These are phyloP conservation scores for Colletotrichum lindemuthianum DNA, from an alignment of 2,329 filamentous ascomycete genomes.

Conservation along the genomic window DNA sequence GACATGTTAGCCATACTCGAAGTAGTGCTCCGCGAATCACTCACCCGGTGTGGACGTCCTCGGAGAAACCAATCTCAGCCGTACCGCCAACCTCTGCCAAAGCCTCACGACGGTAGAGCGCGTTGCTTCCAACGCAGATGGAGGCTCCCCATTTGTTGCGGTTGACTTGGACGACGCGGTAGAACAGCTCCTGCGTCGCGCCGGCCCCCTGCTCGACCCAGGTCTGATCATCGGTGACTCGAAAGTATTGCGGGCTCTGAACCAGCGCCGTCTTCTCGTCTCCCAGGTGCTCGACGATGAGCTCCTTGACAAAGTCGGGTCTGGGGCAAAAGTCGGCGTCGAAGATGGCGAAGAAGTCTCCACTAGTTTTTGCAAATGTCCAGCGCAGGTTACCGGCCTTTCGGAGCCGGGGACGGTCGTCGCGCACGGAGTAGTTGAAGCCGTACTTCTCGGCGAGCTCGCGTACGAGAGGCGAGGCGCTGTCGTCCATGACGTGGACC, in stretches of 20 bases:
- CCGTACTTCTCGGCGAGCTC: conserved; percentile 45
- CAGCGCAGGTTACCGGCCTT: conserved; percentile 55
- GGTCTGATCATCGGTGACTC: conserved; percentile 49
- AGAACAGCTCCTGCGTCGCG: conserved; percentile 53
- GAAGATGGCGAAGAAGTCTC: conserved; percentile 54
- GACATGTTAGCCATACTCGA: background rate
- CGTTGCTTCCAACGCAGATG: conserved; percentile 55
- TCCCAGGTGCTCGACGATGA: conserved; percentile 51
- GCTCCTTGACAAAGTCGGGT: conserved; percentile 50
- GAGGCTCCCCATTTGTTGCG: conserved; percentile 52
- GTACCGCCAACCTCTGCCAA: conserved; percentile 53
- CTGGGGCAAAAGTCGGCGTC: conserved; percentile 56
- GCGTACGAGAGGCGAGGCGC: conserved; percentile 45
- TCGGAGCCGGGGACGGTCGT: conserved; percentile 51
- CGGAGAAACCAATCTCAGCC: conserved; percentile 53
- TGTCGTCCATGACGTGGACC: conserved; percentile 53
- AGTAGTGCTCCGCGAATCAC: conserved; percentile 14
- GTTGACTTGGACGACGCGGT: conserved; percentile 54
- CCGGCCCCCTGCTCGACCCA: conserved; percentile 57
- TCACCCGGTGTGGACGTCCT: conserved; percentile 55
- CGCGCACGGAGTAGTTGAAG: conserved; percentile 52
- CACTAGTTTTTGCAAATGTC: conserved; percentile 50
- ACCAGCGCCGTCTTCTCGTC: conserved; percentile 51
- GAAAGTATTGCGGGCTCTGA: conserved; percentile 54
- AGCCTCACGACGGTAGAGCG: conserved; percentile 51